A percentile compares a stretch with the other conserved stretches of the same genome.
These are phyloP conservation scores for Prunus yedoensis DNA, from an alignment of 331 rosid species.

Conservation along the genomic window DNA sequence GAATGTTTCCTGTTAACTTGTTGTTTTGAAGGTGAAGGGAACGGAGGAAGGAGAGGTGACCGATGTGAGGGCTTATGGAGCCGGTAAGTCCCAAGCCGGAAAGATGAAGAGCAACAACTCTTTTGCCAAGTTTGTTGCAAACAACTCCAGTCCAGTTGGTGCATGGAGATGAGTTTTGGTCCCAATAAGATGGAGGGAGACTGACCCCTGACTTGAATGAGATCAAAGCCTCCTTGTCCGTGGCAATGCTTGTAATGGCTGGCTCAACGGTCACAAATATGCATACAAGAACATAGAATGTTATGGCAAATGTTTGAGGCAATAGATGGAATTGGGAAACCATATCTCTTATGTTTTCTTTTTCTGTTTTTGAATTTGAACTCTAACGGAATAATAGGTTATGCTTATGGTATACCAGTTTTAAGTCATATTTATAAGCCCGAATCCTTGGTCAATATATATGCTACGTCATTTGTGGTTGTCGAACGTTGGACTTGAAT, in stretches of 20 bases:
- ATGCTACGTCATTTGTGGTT: too few relatives aligned
- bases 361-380: not conserved
- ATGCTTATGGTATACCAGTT: too few relatives aligned
- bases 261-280: slow-evolving; percentile 28
- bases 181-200: slow-evolving; percentile 42
- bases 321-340: slow-evolving; percentile 16
- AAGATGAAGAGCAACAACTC: slow-evolving; percentile 55
- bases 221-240: slow-evolving; percentile 62
- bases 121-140: slow-evolving; percentile 35
- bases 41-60: slow-evolving; percentile 57
- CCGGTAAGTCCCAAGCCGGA: slow-evolving; percentile 57
- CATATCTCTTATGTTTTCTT: not conserved
- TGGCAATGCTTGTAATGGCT: slow-evolving; percentile 38
- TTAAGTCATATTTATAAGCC: too few relatives aligned
- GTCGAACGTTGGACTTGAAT: too few relatives aligned
- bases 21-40: slow-evolving; percentile 56
- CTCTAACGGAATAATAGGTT: not conserved
- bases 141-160: slow-evolving; percentile 61
- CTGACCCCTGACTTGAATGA: slow-evolving; percentile 46
- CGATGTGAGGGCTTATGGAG: slow-evolving; percentile 47
- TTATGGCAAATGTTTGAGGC: slow-evolving; percentile 19
- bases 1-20: slow-evolving; percentile 44
- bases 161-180: slow-evolving; percentile 55
- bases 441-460: too few relatives aligned
- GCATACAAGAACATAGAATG: not conserved